Conservation (phyloP, 176 grass and related monocot species). For the Urochloa ruziziensis region DNA sequence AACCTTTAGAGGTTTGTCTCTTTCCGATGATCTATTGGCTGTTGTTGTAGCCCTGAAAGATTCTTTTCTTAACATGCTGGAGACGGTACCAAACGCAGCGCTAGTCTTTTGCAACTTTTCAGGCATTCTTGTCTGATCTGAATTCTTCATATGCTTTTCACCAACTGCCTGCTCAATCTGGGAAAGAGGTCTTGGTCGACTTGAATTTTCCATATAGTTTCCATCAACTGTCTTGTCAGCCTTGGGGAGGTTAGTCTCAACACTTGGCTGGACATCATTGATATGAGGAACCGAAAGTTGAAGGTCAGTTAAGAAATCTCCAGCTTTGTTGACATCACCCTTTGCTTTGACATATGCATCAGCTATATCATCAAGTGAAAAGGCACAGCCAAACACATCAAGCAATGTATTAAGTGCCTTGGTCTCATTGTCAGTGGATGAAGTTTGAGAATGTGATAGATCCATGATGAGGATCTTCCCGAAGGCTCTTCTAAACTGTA, state of each 20-base stretch:
- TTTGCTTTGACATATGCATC: conserved; percentile 72
- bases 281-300: conserved; percentile 45
- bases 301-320: conserved; percentile 61
- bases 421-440: conserved; percentile 54
- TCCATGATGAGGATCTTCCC: conserved; percentile 41
- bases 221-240: conserved; percentile 27
- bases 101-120: conserved; percentile 61
- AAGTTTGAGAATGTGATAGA: conserved; percentile 29
- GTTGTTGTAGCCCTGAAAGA: conserved; percentile 22
- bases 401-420: conserved; percentile 65
- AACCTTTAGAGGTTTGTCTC: conserved; percentile 68
- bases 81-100: conserved; percentile 76
- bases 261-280: conserved; percentile 36
- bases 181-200: conserved; percentile 2
- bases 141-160: conserved; percentile 39
- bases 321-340: conserved; percentile 66
- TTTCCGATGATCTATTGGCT: conserved; percentile 45
- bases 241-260: conserved; percentile 28
- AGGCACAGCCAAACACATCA: conserved; percentile 65
- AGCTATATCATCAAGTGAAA: conserved; percentile 84
- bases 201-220: conserved; percentile 19
- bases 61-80: conserved; percentile 68
- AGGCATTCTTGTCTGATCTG: conserved; percentile 22
- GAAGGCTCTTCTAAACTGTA: conserved; percentile 1
- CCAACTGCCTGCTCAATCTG: conserved; percentile 11